Percentiles rank a stretch among this genome's conserved stretches.
phyloP scores from a whole-genome alignment of 164 flowering plant genomes.

The Stephania cephalantha region DNA sequence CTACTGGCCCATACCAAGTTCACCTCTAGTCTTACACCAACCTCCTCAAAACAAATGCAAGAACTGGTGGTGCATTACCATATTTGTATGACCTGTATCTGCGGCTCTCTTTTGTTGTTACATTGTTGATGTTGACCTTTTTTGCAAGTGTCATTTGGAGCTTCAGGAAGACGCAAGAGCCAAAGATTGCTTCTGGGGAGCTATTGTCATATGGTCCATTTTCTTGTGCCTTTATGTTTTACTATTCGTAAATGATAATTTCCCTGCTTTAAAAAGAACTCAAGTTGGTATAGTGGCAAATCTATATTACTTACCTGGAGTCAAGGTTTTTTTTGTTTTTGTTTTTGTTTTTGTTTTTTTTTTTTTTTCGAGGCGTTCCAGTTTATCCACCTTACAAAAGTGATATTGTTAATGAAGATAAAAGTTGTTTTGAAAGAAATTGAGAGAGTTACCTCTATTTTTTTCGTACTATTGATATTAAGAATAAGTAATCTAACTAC shows the following conservation, averaged over 20 bases:
- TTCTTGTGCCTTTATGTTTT: background rate
- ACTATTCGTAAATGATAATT: background rate
- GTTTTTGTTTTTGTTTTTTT: no score
- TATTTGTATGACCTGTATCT: background rate
- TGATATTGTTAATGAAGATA: no score
- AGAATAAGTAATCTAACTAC: no score
- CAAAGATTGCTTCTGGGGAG: background rate
- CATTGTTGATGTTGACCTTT: background rate
- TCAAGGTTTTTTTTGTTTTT: background rate
- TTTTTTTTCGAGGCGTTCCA: background rate
- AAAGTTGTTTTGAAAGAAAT: no score
- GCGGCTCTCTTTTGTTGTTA: background rate
- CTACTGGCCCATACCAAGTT: background rate
- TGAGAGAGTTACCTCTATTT: no score
- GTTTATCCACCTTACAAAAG: background rate
- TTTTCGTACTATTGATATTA: no score
- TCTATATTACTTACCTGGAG: background rate
- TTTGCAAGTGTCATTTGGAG: background rate
- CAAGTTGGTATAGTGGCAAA: background rate
- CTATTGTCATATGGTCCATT: background rate
- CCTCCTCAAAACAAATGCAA: background rate
- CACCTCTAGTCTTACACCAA: background rate
- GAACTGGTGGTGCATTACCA: background rate
- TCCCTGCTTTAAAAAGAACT: background rate
- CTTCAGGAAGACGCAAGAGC: background rate